Percentiles rank a stretch among this genome's conserved stretches.
Conservation (phyloP, 768 basidiomycete species). For the Pisolithus sp. region DNA sequence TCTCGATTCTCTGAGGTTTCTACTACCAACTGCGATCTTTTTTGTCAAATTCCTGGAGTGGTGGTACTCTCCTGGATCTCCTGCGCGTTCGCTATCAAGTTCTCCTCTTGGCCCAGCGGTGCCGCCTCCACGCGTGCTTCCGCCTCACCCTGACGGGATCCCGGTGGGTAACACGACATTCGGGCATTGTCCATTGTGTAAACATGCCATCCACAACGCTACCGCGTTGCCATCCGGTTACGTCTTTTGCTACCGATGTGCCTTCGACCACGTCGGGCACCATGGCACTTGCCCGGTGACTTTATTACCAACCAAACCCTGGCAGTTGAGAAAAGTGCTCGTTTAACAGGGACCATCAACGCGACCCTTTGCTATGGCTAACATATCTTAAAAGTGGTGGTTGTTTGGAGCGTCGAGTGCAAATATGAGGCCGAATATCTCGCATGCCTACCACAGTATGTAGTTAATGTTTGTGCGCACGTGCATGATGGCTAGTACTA, state of each 20-base stretch:
- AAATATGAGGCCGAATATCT: no score
- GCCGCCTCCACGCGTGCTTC: constrained; percentile 70
- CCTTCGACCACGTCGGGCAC: constrained; percentile 74
- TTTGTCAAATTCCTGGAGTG: constrained; percentile 96
- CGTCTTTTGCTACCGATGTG: constrained; percentile 92
- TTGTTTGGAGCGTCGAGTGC: no score
- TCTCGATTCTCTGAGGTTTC: constrained; percentile 70
- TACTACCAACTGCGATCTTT: constrained; percentile 87
- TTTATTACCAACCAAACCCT: constrained; percentile 62
- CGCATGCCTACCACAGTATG: no score
- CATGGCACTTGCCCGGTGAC: constrained; percentile 84
- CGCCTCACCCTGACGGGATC: constrained; percentile 68
- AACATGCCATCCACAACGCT: constrained; percentile 67
- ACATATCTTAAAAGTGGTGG: no score
- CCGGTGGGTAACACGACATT: constrained; percentile 57
- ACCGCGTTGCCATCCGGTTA: constrained; percentile 90
- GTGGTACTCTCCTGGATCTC: constrained; percentile 97
- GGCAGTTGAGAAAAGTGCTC: constrained; percentile 85
- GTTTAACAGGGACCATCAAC: constrained; percentile 38
- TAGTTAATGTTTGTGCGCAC: constrained; percentile 30
- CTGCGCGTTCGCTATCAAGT: constrained; percentile 63
- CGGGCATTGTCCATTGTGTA: constrained; percentile 84
- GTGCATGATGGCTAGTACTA: constrained; percentile 32
- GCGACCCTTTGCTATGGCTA: no score
- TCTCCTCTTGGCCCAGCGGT: constrained; percentile 61